Base-by-base conservation (phyloP, 2,329 filamentous ascomycete genomes). In the Cercospora citrullina region DNA sequence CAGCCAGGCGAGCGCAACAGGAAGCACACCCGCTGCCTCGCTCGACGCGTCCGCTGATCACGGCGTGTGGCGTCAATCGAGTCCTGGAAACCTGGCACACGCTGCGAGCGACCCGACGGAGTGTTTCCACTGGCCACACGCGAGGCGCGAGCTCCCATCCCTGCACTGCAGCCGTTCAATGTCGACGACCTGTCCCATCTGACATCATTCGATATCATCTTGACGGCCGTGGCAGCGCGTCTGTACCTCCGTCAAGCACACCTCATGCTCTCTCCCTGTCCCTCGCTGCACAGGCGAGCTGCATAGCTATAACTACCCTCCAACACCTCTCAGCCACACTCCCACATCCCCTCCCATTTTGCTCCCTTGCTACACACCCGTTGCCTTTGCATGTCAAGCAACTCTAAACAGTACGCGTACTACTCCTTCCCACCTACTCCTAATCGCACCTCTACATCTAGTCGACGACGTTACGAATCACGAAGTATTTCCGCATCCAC, bases 371-470 rank as follows among this genome's bases (percentile, higher is more conserved):
- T 60, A 69, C 31, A 57, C 63, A 67, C 57, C 59, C 53, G 33
- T 63, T 64, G 66, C 69, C 66, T 67, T 75, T 83, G 81, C 78
- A 84, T 84, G 83, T 81, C 80, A 75, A 80, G 80, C 75, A 81
- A 82, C 72, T 81, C 80, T 63, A 79, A 79, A 73, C 79, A 79
- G 73, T 84, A 84, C 80, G 80, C 81, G 64, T 84, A 84, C 77
- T 84, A 84, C 76, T 84, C 83, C 69, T 84, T 84, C 68, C 82
- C 83, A 74, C 82, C 81, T 64, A 84, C 83, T 59, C 82, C 83
- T 64, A 83, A 79, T 71, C 79, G 81, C 75, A 68, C 74, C 73
- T 83, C 82, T 79, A 79, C 70, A 77, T 75, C 72, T 76, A 78
- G 60, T 30, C 62, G 48, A 69, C 73, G 66, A 72, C 72, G 55